These are phyloP conservation scores for Bipolaris oryzae DNA, from an alignment of 2,329 filamentous ascomycete species.

Conservation along the genomic window DNA sequence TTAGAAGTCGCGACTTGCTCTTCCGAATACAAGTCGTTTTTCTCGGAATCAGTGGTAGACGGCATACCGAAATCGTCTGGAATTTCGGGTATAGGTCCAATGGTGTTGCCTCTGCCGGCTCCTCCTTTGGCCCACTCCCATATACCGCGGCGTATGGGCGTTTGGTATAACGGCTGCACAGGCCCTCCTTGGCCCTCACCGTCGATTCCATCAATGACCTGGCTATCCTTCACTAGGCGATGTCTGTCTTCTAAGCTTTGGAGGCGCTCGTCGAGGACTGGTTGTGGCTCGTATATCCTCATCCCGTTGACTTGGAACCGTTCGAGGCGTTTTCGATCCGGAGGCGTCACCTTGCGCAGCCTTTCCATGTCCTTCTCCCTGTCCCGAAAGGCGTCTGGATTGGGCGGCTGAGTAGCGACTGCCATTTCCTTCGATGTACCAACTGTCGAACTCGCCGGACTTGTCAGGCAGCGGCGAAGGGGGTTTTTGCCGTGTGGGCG, in stretches of 20 bases:
- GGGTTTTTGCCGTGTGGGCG: slow-evolving; percentile 40
- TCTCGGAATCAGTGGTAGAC: slow-evolving; percentile 32
- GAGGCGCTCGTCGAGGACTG: slow-evolving; percentile 43
- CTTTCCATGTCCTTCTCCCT: slow-evolving; percentile 33
- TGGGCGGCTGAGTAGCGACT: slow-evolving; percentile 33
- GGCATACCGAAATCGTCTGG: slow-evolving; percentile 42
- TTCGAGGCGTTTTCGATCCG: slow-evolving; percentile 25
- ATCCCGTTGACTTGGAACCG: slow-evolving; percentile 13
- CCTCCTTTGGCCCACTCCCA: slow-evolving; percentile 46
- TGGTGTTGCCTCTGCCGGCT: slow-evolving; percentile 36
- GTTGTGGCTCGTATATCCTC: slow-evolving; percentile 27
- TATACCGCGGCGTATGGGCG: slow-evolving; percentile 35
- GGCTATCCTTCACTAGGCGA: slow-evolving; percentile 30
- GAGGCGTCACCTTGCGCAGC: slow-evolving; percentile 32
- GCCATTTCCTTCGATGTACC: slow-evolving; percentile 41
- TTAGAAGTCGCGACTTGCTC: slow-evolving; percentile 25
- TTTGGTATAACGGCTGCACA: slow-evolving; percentile 16
- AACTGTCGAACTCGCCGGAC: slow-evolving; percentile 44
- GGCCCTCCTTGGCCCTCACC: slow-evolving; percentile 5
- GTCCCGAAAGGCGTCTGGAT: slow-evolving; percentile 29
- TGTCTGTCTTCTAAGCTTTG: slow-evolving; percentile 42
- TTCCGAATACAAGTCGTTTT: slow-evolving; percentile 19
- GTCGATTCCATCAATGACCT: slow-evolving; percentile 9
- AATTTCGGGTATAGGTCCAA: slow-evolving; percentile 26
- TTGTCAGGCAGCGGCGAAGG: slow-evolving; percentile 47